A percentile compares a stretch with the other conserved stretches of the same genome.
These are phyloP conservation scores for Juncus effusus DNA, from an alignment of 176 grass and related monocot species.

Conservation along the genomic window DNA sequence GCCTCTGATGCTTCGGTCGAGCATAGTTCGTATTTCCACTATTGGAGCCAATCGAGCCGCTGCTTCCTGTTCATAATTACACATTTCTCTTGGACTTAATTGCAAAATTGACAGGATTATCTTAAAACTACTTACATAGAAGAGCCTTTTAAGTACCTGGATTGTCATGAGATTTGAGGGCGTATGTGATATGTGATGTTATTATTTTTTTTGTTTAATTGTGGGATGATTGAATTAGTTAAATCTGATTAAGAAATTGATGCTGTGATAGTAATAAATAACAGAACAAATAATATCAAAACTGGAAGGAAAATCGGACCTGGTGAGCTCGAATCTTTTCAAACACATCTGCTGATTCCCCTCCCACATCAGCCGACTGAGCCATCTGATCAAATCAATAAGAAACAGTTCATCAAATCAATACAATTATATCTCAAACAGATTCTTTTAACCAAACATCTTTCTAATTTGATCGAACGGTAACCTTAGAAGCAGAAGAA, in stretches of 20 bases:
- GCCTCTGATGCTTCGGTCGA: slow-evolving; percentile 55
- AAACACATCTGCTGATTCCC: slow-evolving; percentile 42
- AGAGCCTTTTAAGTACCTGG: too few relatives aligned
- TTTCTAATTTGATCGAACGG: not conserved
- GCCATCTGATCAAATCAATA: slow-evolving; percentile 40
- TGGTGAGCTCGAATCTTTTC: slow-evolving; percentile 81
- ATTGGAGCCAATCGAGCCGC: slow-evolving; percentile 61
- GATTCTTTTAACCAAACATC: not conserved
- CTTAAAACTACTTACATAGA: too few relatives aligned
- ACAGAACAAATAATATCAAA: not conserved
- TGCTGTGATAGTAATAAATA: not conserved
- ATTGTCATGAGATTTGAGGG: not conserved
- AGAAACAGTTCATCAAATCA: not conserved
- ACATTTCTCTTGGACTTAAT: not conserved
- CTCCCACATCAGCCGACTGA: slow-evolving; percentile 37
- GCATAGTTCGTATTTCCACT: slow-evolving; percentile 71
- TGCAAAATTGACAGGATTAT: not conserved
- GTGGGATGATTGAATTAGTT: not conserved
- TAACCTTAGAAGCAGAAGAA: not conserved
- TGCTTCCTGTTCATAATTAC: slow-evolving; percentile 41
- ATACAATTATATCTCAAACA: not conserved
- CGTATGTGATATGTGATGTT: too few relatives aligned
- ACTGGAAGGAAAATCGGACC: slow-evolving; percentile 30
- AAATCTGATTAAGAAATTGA: not conserved
- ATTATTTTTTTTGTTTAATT: too few relatives aligned